Evolutionary conservation across 768 basidiomycete species (phyloP).

Genomic region (Podaxis sp.): DNA sequence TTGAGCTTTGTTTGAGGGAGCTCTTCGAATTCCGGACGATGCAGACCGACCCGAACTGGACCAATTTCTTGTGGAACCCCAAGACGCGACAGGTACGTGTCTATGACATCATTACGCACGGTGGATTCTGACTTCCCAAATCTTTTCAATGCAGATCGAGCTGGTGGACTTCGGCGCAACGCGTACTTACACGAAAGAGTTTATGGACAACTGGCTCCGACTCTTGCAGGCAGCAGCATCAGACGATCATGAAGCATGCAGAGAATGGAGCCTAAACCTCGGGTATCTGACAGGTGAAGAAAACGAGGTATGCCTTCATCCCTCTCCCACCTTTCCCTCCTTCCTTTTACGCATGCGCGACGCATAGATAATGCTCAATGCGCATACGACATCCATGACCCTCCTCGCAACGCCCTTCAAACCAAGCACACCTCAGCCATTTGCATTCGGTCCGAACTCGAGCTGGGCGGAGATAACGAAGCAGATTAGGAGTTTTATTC

Average conservation of each 20-base stretch:
- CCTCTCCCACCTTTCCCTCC: background rate
- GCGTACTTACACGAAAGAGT: conserved; percentile 75
- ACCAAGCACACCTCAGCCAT: conserved; percentile 56
- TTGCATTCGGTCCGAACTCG: conserved; percentile 70
- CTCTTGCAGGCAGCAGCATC: conserved; percentile 79
- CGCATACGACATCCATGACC: conserved; percentile 79
- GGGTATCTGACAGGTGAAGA: conserved; percentile 92
- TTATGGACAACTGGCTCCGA: conserved; percentile 83
- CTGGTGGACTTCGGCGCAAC: conserved; percentile 97
- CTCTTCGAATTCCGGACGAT: conserved; percentile 88
- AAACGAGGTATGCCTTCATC: conserved; percentile 49
- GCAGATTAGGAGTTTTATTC: conserved; percentile 76
- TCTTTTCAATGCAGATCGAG: conserved; percentile 47
- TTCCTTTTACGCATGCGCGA: background rate
- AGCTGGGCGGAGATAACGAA: conserved; percentile 69
- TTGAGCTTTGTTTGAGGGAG: conserved; percentile 86
- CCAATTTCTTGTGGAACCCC: conserved; percentile 90
- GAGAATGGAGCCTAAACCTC: conserved; percentile 70
- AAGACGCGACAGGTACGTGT: conserved; percentile 50
- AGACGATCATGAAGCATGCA: conserved; percentile 63
- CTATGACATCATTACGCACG: too few species aligned
- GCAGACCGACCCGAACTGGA: conserved; percentile 99
- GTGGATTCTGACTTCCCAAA: background rate
- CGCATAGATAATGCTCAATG: conserved; percentile 72
- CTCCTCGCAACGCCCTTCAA: conserved; percentile 87